A percentile compares a stretch with the other conserved stretches of the same genome.
These are phyloP conservation scores for Meripilus lineatus DNA, from an alignment of 1,284 basidiomycete species.

Conservation along the genomic window DNA sequence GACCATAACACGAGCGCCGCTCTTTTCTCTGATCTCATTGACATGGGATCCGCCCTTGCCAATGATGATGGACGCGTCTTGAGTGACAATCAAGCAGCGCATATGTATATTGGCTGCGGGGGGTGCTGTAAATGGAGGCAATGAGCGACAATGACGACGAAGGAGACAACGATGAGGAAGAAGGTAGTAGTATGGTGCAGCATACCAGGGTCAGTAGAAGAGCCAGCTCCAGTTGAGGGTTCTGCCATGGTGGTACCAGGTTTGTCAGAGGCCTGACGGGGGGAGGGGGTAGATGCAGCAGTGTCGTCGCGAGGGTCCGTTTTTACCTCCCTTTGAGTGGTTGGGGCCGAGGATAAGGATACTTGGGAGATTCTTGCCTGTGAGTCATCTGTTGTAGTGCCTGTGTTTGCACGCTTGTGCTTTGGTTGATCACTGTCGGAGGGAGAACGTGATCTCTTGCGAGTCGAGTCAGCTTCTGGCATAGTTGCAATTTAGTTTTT, in stretches of 20 bases:
- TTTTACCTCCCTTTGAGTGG: constrained; percentile 51
- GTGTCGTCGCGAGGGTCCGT: constrained; percentile 57
- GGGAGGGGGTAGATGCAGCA: constrained; percentile 51
- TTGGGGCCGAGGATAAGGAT: constrained; percentile 37
- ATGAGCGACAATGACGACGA: constrained; percentile 35
- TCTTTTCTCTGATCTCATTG: constrained; percentile 98
- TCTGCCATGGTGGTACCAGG: constrained; percentile 21
- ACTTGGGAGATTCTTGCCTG: constrained; percentile 34
- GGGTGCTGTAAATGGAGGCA: constrained; percentile 35
- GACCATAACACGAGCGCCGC: constrained; percentile 91
- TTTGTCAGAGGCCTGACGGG: constrained; percentile 25
- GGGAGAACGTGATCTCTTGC: constrained; percentile 81
- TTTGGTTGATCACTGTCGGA: constrained; percentile 77
- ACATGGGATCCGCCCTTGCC: constrained; percentile 96
- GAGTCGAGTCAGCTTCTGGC: constrained; percentile 76
- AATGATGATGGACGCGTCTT: constrained; percentile 99
- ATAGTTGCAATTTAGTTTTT: constrained; percentile 51
- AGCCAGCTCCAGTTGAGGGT: constrained; percentile 16
- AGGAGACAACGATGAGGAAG: constrained; percentile 22
- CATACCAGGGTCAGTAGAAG: constrained; percentile 22
- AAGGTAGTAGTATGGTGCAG: constrained; percentile 9
- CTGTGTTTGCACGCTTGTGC: constrained; percentile 80
- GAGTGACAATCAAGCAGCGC: constrained; percentile 96
- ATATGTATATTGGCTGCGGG: constrained; percentile 83
- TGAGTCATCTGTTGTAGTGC: constrained; percentile 58